Evolutionary conservation across 805 yeast species (phyloP).

Genomic region (Saccharomyces eubayanus): DNA sequence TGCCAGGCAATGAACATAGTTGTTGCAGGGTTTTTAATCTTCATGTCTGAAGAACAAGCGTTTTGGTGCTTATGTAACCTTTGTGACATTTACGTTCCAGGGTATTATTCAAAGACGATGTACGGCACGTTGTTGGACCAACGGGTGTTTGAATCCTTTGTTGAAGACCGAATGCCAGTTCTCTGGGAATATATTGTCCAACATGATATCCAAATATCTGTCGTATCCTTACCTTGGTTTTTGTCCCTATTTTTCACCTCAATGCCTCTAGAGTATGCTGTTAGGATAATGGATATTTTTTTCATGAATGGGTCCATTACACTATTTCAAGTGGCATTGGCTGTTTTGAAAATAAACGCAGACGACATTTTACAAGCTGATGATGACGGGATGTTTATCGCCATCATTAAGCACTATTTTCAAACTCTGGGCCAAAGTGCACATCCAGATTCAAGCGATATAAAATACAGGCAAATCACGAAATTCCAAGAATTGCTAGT

Average conservation of each 20-base stretch:
- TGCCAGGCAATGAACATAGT: slow-evolving; percentile 99
- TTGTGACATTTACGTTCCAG: slow-evolving; percentile 84
- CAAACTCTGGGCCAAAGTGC: slow-evolving; percentile 68
- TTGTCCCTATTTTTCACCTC: slow-evolving; percentile 80
- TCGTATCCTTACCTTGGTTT: slow-evolving; percentile 95
- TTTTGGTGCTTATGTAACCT: slow-evolving; percentile 81
- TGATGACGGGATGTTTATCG: slow-evolving; percentile 89
- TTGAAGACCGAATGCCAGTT: slow-evolving; percentile 81
- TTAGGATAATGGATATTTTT: slow-evolving; percentile 82
- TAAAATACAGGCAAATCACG: slow-evolving; percentile 58
- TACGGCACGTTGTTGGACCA: slow-evolving; percentile 94
- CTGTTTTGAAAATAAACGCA: slow-evolving; percentile 81
- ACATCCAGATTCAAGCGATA: slow-evolving; percentile 60
- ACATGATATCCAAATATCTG: slow-evolving; percentile 83
- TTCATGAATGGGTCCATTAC: slow-evolving; percentile 85
- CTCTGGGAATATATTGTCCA: slow-evolving; percentile 73
- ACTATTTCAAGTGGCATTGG: slow-evolving; percentile 86
- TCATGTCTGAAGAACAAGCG: slow-evolving; percentile 94
- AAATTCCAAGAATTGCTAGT: slow-evolving; percentile 85
- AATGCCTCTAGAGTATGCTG: slow-evolving; percentile 91
- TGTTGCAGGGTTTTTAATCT: slow-evolving; percentile 66
- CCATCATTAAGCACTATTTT: slow-evolving; percentile 77
- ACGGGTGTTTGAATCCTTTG: slow-evolving; percentile 83
- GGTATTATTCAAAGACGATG: slow-evolving; percentile 95
- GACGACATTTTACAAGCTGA: slow-evolving; percentile 68